Base-by-base conservation (phyloP, 805 yeast species). In the Candida hungchunana region DNA sequence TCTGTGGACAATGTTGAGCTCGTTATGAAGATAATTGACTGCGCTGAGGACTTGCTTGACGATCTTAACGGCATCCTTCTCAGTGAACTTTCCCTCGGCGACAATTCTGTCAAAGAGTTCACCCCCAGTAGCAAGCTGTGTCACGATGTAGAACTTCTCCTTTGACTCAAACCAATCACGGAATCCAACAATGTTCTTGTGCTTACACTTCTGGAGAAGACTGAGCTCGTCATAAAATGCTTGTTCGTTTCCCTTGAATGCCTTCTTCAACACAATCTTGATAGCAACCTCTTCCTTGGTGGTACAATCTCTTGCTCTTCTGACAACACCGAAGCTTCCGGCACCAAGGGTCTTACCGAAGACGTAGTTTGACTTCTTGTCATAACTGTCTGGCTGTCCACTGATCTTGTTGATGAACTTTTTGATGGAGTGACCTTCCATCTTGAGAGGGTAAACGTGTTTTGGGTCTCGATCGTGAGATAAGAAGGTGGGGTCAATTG, bases 81-180 rank as follows among this genome's bases (percentile, higher is more conserved):
- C 98, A 5, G 96, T 85, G 60, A 87, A 90, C 37, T 79, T 72
- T 11, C 97, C 96, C 51, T 79, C 68, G 32, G 76, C 66, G 26
- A 88, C 72, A 44, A 90, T 87, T 36, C 97, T 66, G 44, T 89
- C 96, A 55, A 90, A 90, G 39, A 90, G 64, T 59, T 90, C 98
- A 33, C 98, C 98, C 20, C 98, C 98, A 2, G 88, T 82, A 17
- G 97, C 97, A 53, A 90, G 67, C 59, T 90, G 96, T 2, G 97
- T 90, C 14, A 87, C 96, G 40, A 90, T 82, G 56, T 86, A 90
- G 60, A 85, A 88, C 64, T 90, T 90, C 51, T 88, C 96, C 58
- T 76, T 82, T 19, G 87, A 76, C 64, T 90, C 97, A 57, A 90
- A 90, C 90, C 95, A 90, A 58, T 88, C 96, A 34, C 80, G 70